Evolutionary conservation across 805 yeast genomes (phyloP).

Genomic region (Deakozyma indianensis): DNA sequence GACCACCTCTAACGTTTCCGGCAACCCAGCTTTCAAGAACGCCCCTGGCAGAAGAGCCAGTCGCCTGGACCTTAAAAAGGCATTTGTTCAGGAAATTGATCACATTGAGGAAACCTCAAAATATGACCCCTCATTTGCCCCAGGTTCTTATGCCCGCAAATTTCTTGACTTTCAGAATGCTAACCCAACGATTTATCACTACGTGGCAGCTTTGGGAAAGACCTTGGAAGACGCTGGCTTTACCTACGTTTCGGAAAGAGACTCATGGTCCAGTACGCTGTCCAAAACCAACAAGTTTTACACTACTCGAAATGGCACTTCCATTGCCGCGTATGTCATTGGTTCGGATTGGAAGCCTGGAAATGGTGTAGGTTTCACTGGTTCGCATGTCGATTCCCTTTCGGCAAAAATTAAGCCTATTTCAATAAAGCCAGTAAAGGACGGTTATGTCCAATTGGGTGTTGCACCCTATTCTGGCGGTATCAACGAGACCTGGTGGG

Average conservation of each 20-base stretch:
- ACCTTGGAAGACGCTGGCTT: slow-evolving; percentile 48
- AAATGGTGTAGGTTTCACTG: slow-evolving; percentile 50
- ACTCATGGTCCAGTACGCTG: slow-evolving; percentile 31
- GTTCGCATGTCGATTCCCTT: slow-evolving; percentile 64
- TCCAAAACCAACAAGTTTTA: slow-evolving; percentile 36
- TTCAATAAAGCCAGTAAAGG: slow-evolving; percentile 43
- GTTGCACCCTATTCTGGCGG: slow-evolving; percentile 73
- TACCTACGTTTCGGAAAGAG: slow-evolving; percentile 48
- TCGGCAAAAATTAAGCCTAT: slow-evolving; percentile 59
- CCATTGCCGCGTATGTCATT: slow-evolving; percentile 53
- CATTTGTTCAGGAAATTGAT: neutral
- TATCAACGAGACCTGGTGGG: slow-evolving; percentile 47
- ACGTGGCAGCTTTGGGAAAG: slow-evolving; percentile 35
- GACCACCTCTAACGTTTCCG: neutral
- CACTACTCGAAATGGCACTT: slow-evolving; percentile 55
- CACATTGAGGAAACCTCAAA: slow-evolving; percentile 2
- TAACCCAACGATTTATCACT: slow-evolving; percentile 68
- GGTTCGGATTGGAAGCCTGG: slow-evolving; percentile 56
- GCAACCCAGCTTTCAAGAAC: neutral
- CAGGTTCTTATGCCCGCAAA: slow-evolving; percentile 20
- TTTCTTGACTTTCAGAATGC: slow-evolving; percentile 59
- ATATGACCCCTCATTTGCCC: slow-evolving; percentile 10
- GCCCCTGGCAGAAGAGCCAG: neutral
- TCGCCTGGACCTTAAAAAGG: neutral
- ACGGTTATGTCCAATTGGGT: slow-evolving; percentile 67